Conservation (phyloP, 805 yeast species). For the Wickerhamiella brachini region DNA sequence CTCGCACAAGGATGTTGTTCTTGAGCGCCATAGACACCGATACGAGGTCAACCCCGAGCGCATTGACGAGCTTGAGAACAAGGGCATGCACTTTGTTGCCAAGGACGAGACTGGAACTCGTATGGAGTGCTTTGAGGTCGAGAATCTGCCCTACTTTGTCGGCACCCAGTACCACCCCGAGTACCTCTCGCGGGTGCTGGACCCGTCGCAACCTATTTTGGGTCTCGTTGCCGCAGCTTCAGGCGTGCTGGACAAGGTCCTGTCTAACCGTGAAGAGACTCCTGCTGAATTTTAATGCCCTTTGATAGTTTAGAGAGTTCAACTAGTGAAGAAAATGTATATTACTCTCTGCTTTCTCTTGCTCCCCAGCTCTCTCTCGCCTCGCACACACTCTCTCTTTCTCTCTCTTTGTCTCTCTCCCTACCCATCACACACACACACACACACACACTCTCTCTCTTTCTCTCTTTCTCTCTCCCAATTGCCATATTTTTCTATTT, state of each 20-base stretch:
- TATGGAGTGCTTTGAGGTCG: constrained; percentile 86
- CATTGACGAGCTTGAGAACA: constrained; percentile 52
- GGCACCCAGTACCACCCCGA: constrained; percentile 99
- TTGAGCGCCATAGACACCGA: constrained; percentile 97
- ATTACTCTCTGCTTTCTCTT: background rate
- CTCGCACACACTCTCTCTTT: background rate
- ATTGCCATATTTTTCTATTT: no score
- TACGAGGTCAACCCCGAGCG: constrained; percentile 89
- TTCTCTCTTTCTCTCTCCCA: no score
- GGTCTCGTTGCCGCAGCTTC: constrained; percentile 93
- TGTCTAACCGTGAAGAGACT: constrained; percentile 18
- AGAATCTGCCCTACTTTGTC: constrained; percentile 77
- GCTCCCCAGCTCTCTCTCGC: background rate
- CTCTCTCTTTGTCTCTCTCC: no score
- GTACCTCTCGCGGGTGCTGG: constrained; percentile 88
- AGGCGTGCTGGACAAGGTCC: constrained; percentile 60
- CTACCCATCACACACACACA: no score
- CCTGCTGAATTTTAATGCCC: constrained; percentile 10
- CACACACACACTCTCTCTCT: background rate
- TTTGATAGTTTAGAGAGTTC: background rate
- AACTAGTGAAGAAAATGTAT: background rate
- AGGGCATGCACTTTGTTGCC: constrained; percentile 83
- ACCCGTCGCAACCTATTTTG: constrained; percentile 91
- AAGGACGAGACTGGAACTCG: constrained; percentile 80
- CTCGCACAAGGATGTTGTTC: constrained; percentile 52